phyloP scores from a whole-genome alignment of 768 basidiomycete species.

The Hirschioporus abietinus region DNA sequence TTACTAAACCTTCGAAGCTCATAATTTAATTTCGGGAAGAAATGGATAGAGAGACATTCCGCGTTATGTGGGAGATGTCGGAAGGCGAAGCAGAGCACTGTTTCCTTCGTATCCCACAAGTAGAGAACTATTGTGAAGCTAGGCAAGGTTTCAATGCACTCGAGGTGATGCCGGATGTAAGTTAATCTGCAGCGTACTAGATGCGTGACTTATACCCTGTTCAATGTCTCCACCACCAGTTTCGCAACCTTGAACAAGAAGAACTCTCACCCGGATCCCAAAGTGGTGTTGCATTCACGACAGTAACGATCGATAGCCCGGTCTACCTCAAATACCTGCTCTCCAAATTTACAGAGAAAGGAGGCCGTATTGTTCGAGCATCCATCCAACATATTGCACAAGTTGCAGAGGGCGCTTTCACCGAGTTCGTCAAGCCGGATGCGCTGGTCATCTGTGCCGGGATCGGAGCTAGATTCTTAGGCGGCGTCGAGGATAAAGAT shows the following conservation, averaged over 20 bases:
- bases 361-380: constrained; percentile 57
- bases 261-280: constrained; percentile 37
- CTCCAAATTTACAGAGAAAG: constrained; percentile 48
- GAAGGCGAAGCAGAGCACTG: constrained; percentile 49
- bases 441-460: constrained; percentile 71
- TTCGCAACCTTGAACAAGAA: constrained; percentile 31
- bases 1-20: neutral
- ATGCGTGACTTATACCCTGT: neutral
- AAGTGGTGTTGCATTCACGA: constrained; percentile 56
- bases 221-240: constrained; percentile 18
- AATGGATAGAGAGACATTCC: constrained; percentile 68
- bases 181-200: neutral
- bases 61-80: constrained; percentile 71
- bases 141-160: constrained; percentile 32
- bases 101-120: constrained; percentile 61
- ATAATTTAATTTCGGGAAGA: constrained; percentile 30
- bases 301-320: constrained; percentile 62
- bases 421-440: constrained; percentile 21
- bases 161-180: constrained; percentile 29
- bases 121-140: constrained; percentile 47
- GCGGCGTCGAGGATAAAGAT: constrained; percentile 45
- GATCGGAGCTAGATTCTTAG: constrained; percentile 47
- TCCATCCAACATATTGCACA: constrained; percentile 66
- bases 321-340: constrained; percentile 61
- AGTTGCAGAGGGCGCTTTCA: constrained; percentile 50